Evolutionary conservation across 306 rosid species (phyloP).

Genomic region (cucumber (Cucumis sativus)): Cucumber_9930_V3 NC_026656.2:1557501-1558000

Average conservation of each 20-base stretch:
- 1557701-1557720: neutral
- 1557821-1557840: constrained; percentile 69
- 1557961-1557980: neutral
- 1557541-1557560: no score
- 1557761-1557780: neutral
- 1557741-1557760: neutral
- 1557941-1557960: neutral
- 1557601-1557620: neutral
- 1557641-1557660: neutral
- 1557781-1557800: constrained; percentile 7
- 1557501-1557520: constrained; percentile 79
- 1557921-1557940: neutral
- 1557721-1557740: neutral
- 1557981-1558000: neutral
- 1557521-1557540: neutral
- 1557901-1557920: neutral
- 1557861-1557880: constrained; percentile 11
- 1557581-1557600: neutral
- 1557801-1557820: constrained; percentile 78
- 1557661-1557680: neutral
- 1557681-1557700: neutral
- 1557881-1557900: neutral
- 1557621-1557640: neutral
- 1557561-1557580: no score
- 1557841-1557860: constrained; percentile 42